These are phyloP conservation scores for Hansenula sp. DNA, from an alignment of 1,139 yeast genomes.

Conservation along the genomic window DNA sequence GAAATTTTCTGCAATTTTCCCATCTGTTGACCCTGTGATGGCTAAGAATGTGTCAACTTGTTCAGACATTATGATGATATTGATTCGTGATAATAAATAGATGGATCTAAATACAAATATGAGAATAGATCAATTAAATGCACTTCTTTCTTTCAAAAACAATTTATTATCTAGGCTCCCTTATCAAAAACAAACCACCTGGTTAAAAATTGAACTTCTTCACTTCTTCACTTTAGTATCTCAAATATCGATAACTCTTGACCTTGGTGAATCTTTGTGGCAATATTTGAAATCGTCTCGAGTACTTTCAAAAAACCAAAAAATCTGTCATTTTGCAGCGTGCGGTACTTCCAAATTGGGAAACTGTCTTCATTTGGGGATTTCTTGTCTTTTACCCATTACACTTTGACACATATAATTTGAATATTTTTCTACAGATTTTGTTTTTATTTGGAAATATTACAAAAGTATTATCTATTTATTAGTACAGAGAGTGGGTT, in stretches of 20 bases:
- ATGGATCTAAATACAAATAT: no score
- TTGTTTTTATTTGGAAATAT: no score
- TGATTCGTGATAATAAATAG: not conserved
- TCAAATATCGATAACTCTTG: no score
- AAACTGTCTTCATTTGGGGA: not conserved
- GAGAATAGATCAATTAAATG: no score
- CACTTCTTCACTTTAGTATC: no score
- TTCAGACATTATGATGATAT: constrained; percentile 37
- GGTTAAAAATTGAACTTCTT: no score
- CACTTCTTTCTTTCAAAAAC: no score
- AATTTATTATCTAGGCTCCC: no score
- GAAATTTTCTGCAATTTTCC: constrained; percentile 69
- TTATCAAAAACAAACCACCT: no score
- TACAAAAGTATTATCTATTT: not conserved
- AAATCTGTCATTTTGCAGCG: not conserved
- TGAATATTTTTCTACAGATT: not conserved
- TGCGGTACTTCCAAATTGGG: not conserved
- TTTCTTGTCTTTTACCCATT: not conserved
- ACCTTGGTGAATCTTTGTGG: no score
- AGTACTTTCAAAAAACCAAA: not conserved
- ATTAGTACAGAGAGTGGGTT: no score
- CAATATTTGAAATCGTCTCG: no score
- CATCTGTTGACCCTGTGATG: constrained; percentile 74
- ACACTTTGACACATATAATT: not conserved
- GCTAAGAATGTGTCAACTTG: constrained; percentile 73